Evolutionary conservation across 139 green algal species (phyloP).

Genomic region (Chlamydomonas eustigma): DNA sequence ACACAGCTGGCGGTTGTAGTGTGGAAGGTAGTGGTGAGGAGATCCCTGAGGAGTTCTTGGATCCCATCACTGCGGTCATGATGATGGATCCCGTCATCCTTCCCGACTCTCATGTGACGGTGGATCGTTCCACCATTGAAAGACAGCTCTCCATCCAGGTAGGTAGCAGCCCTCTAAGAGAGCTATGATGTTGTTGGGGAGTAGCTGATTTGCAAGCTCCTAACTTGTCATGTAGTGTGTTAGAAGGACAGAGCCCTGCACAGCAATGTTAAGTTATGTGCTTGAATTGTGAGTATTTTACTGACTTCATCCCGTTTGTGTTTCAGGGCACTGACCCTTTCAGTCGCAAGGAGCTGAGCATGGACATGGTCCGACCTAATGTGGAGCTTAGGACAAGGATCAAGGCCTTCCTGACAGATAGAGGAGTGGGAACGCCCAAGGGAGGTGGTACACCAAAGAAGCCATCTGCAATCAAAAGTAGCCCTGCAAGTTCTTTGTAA

Average conservation of each 20-base stretch:
- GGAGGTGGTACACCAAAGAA: neutral
- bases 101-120: conserved; percentile 47
- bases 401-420: conserved; percentile 32
- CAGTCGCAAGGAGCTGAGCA: conserved; percentile 47
- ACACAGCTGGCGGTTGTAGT: neutral
- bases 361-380: conserved; percentile 45
- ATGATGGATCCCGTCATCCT: conserved; percentile 73
- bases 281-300: neutral
- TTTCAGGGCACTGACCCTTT: conserved; percentile 67
- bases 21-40: neutral
- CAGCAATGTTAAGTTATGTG: neutral
- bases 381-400: conserved; percentile 39
- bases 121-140: conserved; percentile 64
- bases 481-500: no score
- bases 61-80: conserved; percentile 54
- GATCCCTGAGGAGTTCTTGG: conserved; percentile 60
- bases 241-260: neutral
- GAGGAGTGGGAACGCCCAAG: neutral
- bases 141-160: conserved; percentile 53
- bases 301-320: neutral
- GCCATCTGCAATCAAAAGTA: no score
- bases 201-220: neutral
- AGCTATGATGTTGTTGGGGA: neutral
- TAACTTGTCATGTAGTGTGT: neutral
- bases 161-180: neutral